Evolutionary conservation across 257 asterid species (phyloP).

Genomic region (Lycium barbarum): DNA sequence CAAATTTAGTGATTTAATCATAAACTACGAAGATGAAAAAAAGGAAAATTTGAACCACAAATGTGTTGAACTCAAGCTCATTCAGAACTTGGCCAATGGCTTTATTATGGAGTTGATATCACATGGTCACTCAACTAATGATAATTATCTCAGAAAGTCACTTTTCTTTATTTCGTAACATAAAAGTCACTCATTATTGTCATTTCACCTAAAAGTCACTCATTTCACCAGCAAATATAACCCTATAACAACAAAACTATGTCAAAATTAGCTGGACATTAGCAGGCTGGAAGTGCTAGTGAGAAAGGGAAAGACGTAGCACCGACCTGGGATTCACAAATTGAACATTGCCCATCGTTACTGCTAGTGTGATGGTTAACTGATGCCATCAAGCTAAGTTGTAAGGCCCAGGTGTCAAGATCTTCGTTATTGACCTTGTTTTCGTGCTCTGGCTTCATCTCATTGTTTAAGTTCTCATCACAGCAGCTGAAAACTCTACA

Average conservation of each 20-base stretch:
- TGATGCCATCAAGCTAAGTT: constrained; percentile 28
- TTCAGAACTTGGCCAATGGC: neutral
- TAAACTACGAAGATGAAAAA: neutral
- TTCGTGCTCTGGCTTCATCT: no score
- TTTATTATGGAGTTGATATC: neutral
- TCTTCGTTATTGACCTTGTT: constrained; percentile 25
- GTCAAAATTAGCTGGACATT: constrained; percentile 2
- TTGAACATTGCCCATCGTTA: constrained; percentile 30
- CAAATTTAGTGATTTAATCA: neutral
- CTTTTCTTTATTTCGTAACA: neutral
- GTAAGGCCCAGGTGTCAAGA: constrained; percentile 21
- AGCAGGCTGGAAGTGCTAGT: neutral
- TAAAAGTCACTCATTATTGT: neutral
- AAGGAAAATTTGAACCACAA: neutral
- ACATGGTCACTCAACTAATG: neutral
- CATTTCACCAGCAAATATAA: neutral
- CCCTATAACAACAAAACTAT: neutral
- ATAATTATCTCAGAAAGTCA: no score
- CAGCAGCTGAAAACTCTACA: constrained; percentile 58
- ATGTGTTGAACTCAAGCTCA: neutral
- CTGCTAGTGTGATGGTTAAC: constrained; percentile 24
- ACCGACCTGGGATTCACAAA: constrained; percentile 50
- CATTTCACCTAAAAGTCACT: neutral
- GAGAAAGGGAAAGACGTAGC: constrained; percentile 10
- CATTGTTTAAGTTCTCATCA: neutral